Conservation (phyloP, 129 eudicot genomes). For the Centrapalus pauciflorus region DNA sequence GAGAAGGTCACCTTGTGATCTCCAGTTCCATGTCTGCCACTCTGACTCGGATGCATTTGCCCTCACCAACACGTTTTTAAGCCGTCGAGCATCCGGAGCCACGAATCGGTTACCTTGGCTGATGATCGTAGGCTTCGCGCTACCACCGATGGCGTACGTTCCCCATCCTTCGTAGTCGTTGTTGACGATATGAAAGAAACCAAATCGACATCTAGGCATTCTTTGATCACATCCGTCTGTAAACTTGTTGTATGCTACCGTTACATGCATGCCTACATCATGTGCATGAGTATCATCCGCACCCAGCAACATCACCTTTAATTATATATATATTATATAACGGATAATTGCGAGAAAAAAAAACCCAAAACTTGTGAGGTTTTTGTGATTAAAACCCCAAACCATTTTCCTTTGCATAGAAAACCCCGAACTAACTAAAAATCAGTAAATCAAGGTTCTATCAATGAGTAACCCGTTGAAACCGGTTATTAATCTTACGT, state of each 20-base stretch:
- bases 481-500: no score
- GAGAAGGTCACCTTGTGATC: slow-evolving; percentile 36
- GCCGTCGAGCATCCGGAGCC: slow-evolving; percentile 17
- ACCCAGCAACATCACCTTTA: slow-evolving; percentile 35
- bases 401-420: no score
- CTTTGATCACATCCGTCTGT: slow-evolving; percentile 24
- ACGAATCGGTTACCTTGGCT: slow-evolving; percentile 42
- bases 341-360: no score
- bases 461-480: no score
- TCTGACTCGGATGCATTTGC: slow-evolving; percentile 5
- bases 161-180: slow-evolving; percentile 36
- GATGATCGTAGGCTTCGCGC: slow-evolving; percentile 23
- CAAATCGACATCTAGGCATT: slow-evolving; percentile 34
- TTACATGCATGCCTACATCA: slow-evolving; percentile 23
- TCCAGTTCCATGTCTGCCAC: slow-evolving; percentile 41
- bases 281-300: slow-evolving; percentile 7
- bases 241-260: slow-evolving; percentile 34
- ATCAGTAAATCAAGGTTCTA: no score
- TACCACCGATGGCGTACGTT: slow-evolving; percentile 41
- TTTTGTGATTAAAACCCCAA: no score
- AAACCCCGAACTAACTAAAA: no score
- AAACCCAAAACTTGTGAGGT: no score
- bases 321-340: neutral
- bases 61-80: slow-evolving; percentile 13
- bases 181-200: slow-evolving; percentile 36